Percentiles rank a stretch among this genome's conserved stretches.
These are phyloP conservation scores for Diddensiella santjacobensis DNA, from an alignment of 805 yeast genomes.

Conservation along the genomic window DNA sequence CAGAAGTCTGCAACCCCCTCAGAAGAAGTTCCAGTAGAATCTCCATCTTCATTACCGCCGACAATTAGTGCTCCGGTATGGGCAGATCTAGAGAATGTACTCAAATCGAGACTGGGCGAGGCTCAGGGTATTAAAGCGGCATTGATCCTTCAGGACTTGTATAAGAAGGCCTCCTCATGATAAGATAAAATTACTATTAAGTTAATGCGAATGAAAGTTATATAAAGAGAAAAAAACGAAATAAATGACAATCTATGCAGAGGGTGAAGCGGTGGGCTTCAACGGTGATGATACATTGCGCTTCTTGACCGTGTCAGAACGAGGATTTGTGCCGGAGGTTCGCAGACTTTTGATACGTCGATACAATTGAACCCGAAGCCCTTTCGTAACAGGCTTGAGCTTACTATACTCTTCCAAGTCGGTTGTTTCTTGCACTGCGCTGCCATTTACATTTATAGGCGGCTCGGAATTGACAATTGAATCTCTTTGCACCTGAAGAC, in stretches of 20 bases:
- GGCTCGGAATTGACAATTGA: not conserved
- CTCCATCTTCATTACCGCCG: not conserved
- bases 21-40: not conserved
- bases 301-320: not conserved
- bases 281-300: not conserved
- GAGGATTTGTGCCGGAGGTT: constrained; percentile 1
- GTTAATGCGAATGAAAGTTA: not conserved
- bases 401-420: constrained; percentile 16
- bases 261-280: not conserved
- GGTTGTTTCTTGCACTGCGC: constrained; percentile 4
- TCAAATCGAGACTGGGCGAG: not conserved
- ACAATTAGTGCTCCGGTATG: not conserved
- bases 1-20: constrained; percentile 35
- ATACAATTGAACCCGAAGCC: constrained; percentile 5
- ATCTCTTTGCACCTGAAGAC: not conserved
- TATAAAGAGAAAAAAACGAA: not conserved
- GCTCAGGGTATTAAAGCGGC: not conserved
- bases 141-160: not conserved
- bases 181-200: no score
- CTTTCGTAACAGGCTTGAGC: constrained; percentile 12
- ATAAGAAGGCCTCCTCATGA: no score
- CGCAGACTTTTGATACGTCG: constrained; percentile 17
- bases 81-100: not conserved
- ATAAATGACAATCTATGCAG: not conserved
- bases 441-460: not conserved